A percentile compares a stretch with the other conserved stretches of the same genome.
These are phyloP conservation scores for Fomitopsis pulvina DNA, from an alignment of 768 basidiomycete species.

Conservation along the genomic window DNA sequence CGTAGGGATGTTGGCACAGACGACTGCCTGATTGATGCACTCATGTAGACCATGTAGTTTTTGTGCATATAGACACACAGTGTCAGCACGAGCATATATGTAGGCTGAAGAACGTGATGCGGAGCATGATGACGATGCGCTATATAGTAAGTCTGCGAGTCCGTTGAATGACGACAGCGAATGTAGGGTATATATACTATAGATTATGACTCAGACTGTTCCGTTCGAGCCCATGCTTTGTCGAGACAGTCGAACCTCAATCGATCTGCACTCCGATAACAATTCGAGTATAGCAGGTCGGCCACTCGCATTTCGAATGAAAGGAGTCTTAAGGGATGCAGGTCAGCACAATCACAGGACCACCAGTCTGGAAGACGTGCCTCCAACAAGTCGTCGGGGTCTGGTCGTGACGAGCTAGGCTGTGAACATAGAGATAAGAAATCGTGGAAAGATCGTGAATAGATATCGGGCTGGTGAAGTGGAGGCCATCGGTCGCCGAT, in stretches of 20 bases:
- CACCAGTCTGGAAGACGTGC: slow-evolving; percentile 31
- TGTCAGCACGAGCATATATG: not conserved
- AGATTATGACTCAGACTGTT: slow-evolving; percentile 22
- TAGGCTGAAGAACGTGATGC: not conserved
- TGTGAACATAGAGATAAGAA: slow-evolving; percentile 65
- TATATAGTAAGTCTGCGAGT: slow-evolving; percentile 6
- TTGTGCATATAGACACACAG: not conserved
- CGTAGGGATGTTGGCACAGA: slow-evolving; percentile 3
- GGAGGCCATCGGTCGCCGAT: slow-evolving; percentile 62
- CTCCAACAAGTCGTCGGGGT: slow-evolving; percentile 48
- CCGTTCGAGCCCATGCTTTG: slow-evolving; percentile 21
- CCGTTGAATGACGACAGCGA: slow-evolving; percentile 12
- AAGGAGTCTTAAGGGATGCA: slow-evolving; percentile 45
- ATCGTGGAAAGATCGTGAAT: slow-evolving; percentile 65
- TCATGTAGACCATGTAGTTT: too few species aligned
- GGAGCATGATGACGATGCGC: slow-evolving; percentile 14
- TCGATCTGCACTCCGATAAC: slow-evolving; percentile 57
- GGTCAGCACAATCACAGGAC: not conserved
- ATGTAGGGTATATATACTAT: slow-evolving; percentile 18
- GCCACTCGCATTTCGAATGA: slow-evolving; percentile 63
- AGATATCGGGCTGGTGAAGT: slow-evolving; percentile 49
- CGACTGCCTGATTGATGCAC: not conserved
- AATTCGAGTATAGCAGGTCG: slow-evolving; percentile 62
- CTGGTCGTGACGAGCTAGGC: slow-evolving; percentile 48
- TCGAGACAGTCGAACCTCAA: slow-evolving; percentile 40